phyloP scores from a whole-genome alignment of 805 yeast genomes.

The Candida pini region DNA sequence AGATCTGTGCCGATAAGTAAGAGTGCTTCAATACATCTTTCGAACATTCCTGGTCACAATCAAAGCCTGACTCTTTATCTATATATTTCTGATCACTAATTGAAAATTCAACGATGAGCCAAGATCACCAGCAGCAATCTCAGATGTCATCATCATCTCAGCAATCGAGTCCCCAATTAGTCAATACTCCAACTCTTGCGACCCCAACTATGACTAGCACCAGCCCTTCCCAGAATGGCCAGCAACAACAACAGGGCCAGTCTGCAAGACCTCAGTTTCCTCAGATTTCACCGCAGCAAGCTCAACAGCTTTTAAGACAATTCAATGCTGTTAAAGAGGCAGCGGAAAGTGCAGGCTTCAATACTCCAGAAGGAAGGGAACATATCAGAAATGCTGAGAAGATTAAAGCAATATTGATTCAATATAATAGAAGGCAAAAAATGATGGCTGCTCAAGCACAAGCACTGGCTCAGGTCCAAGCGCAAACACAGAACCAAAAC shows the following conservation, averaged over 20 bases:
- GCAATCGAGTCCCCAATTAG: slow-evolving; percentile 15
- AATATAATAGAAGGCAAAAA: slow-evolving; percentile 28
- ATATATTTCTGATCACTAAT: no score
- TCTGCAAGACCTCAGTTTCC: slow-evolving; percentile 15
- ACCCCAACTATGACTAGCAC: slow-evolving; percentile 34
- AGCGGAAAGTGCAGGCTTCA: slow-evolving; percentile 58
- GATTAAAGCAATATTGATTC: slow-evolving; percentile 54
- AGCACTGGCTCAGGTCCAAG: slow-evolving; percentile 14
- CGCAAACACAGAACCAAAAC: slow-evolving; percentile 6
- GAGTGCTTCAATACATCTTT: no score
- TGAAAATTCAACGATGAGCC: slow-evolving; percentile 2
- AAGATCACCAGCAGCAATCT: slow-evolving; percentile 1
- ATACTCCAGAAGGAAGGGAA: slow-evolving; percentile 56
- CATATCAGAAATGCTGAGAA: slow-evolving; percentile 58
- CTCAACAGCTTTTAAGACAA: slow-evolving; percentile 54
- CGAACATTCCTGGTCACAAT: no score
- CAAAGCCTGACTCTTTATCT: no score
- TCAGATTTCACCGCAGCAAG: slow-evolving; percentile 43
- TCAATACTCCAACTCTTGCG: slow-evolving; percentile 30
- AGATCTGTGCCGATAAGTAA: no score
- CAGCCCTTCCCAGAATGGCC: slow-evolving; percentile 9
- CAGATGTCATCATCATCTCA: no score
- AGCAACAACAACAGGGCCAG: slow-evolving; percentile 15
- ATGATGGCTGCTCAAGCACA: slow-evolving; percentile 27
- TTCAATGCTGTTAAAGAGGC: slow-evolving; percentile 53